Evolutionary conservation across 163 green algal species (phyloP), one percentile per base, ranked within the genome.

Genomic region (Volvox carteri): DNA sequence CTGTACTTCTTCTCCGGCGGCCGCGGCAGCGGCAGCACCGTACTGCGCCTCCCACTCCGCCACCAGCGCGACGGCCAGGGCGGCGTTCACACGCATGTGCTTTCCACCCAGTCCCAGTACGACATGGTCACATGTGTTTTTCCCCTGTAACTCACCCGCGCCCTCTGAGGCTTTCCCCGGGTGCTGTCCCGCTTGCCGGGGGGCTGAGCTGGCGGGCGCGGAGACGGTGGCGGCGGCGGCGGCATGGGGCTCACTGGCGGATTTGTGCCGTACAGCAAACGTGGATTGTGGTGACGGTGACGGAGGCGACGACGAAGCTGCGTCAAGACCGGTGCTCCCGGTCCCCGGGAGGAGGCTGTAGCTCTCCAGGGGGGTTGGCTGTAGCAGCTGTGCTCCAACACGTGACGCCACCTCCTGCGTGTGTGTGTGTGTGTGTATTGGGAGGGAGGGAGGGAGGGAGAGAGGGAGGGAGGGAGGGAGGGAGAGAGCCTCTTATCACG

Each of bases 11-110:
- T 44, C 25, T 0, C 52, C 28, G 92, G 21, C 52, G 58, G 39
- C 56, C 0, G 33, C 60, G 4, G 48, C 78, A 11, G 73, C 83
- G 50, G 67, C 46, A 54, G 86, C 60, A 72, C 77, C 77, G 14
- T 67, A 65, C 21, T 89, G 83, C 21, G 33, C 83, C 89, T 98
- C 96, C 92, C 93, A 98, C 19, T 83, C 68, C 25, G 88, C 90
- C 25, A 92, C 93, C 65, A 99, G 94, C 74, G 91, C 86, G 2
- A 99, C 89, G 2, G 98, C 98, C 33, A 99, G 89, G 0, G 94
- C 90, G 0, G 97, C 97, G 85, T 99, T 99, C 19, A 97, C 46
- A 14, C 86, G 86, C 93, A 99, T 98, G 85, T 99, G 97, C 37
- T 93, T 90, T 0, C 97, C 96, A 25, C 92, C 90, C 21, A 99